Conservation (phyloP, 75 land plant species). For the Isoetes taiwanensis region DNA sequence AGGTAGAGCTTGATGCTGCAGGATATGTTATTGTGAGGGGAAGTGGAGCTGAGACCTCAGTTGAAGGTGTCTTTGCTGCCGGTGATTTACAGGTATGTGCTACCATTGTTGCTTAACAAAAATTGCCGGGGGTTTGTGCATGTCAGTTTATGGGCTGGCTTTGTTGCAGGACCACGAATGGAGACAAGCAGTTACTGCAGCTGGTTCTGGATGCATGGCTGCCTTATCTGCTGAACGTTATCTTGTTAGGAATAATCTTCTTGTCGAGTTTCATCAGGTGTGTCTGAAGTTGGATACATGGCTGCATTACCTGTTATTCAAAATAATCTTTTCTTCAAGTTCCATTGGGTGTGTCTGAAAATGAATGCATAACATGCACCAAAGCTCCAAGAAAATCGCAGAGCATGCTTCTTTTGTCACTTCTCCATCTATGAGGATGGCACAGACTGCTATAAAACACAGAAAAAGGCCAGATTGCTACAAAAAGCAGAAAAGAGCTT, state of each 20-base stretch:
- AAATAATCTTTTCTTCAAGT: no score
- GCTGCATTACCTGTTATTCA: no score
- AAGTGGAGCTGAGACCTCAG: constrained; percentile 63
- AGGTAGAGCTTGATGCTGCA: constrained; percentile 65
- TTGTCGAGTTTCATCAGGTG: constrained; percentile 97
- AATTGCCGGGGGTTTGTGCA: neutral
- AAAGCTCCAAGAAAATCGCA: no score
- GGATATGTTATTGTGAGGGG: constrained; percentile 71
- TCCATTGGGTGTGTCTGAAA: no score
- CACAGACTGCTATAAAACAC: no score
- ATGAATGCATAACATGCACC: no score
- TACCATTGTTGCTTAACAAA: neutral
- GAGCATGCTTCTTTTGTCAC: no score
- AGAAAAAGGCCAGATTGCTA: no score
- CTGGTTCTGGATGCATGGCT: constrained; percentile 95
- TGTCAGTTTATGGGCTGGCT: neutral
- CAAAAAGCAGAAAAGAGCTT: no score
- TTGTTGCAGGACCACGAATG: constrained; percentile 76
- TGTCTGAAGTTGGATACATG: no score
- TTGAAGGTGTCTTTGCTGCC: constrained; percentile 92
- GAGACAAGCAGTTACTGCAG: constrained; percentile 96
- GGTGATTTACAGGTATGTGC: constrained; percentile 85
- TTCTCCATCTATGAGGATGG: no score
- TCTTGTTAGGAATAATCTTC: constrained; percentile 57
- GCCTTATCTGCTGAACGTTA: constrained; percentile 90